Evolutionary conservation across 352 stramenopile species (phyloP).

Genomic region (Globisporangium paddicum): DNA sequence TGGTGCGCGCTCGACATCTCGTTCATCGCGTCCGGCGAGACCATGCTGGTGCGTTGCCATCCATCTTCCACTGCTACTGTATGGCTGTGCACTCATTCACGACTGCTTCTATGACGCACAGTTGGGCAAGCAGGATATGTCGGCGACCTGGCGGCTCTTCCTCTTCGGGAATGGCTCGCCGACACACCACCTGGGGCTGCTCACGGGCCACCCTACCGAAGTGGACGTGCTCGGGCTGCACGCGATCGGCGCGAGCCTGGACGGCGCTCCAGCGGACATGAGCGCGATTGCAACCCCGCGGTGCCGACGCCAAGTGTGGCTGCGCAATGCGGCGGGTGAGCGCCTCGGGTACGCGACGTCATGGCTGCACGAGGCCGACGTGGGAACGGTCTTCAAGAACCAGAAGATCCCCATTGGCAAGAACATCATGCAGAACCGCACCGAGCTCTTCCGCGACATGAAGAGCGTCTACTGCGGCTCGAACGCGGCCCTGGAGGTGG

Average conservation of each 20-base stretch:
- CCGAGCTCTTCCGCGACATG: constrained; percentile 85
- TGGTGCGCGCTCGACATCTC: constrained; percentile 14
- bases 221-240: constrained; percentile 76
- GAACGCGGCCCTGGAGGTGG: constrained; percentile 44
- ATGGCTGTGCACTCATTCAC: neutral
- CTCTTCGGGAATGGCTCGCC: constrained; percentile 82
- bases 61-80: neutral
- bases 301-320: constrained; percentile 70
- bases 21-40: constrained; percentile 11
- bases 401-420: constrained; percentile 78
- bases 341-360: constrained; percentile 79
- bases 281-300: constrained; percentile 46
- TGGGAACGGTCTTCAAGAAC: constrained; percentile 75
- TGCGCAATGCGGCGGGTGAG: constrained; percentile 66
- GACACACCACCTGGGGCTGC: constrained; percentile 73
- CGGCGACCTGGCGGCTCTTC: constrained; percentile 69
- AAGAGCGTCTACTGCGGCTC: constrained; percentile 71
- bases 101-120: no score
- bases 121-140: constrained; percentile 57
- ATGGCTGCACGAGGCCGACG: constrained; percentile 63
- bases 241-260: constrained; percentile 29
- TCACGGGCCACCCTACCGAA: constrained; percentile 64
- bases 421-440: constrained; percentile 80
- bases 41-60: constrained; percentile 4
- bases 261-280: constrained; percentile 44